Evolutionary conservation across 768 basidiomycete genomes (phyloP), one percentile per base, ranked within the genome.

Genomic region (Rossbeevera mucosa): DNA sequence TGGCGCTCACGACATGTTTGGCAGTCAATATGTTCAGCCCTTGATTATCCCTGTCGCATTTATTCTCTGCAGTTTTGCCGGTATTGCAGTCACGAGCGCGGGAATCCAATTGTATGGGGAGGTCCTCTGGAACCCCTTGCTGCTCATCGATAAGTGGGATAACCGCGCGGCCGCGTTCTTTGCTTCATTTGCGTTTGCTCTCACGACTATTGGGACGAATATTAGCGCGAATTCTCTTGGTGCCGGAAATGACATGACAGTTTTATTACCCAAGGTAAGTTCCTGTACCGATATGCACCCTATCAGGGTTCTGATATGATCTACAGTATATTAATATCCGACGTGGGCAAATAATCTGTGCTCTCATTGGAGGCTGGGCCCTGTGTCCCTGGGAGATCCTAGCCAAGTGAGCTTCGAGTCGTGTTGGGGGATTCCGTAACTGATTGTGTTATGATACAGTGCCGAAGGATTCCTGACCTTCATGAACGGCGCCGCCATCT

Each of bases 331-430:
- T 94, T 71, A 89, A 94, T 63, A 89, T 93, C 55, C 76, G 80
- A 47, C 76, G 92, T 9, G 93, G 93, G 1, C 84, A 85, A 61
- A 69, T 89, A 54, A 72, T 94, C 29, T 92, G 89, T 56, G 88
- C 89, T 0, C 49, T 94, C 44, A 63, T 94, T 5, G 89, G 89
- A 2, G 89, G 89, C 0, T 94, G 92, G 91, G 82, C 78, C 0
- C 68, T 91, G n/a, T 83, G 81, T 55, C 90, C 91, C 4, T 94
- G 91, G 92, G 82, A 91, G 68, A 91, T 94, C 49, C 73, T 94
- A 28, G 74, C 75, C 3, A 76, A 73, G 65, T 65, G 25, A 33
- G 58, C 16, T 49, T 29, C n/a, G n/a, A n/a, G 5, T 14, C 24
- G 14, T 26, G 7, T 24, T 1, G 29, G 16, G 4, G 5, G 3